Evolutionary conservation across 1,284 basidiomycete species (phyloP), one percentile per base, ranked within the genome.

Genomic region (Pseudozyma sp.): DNA sequence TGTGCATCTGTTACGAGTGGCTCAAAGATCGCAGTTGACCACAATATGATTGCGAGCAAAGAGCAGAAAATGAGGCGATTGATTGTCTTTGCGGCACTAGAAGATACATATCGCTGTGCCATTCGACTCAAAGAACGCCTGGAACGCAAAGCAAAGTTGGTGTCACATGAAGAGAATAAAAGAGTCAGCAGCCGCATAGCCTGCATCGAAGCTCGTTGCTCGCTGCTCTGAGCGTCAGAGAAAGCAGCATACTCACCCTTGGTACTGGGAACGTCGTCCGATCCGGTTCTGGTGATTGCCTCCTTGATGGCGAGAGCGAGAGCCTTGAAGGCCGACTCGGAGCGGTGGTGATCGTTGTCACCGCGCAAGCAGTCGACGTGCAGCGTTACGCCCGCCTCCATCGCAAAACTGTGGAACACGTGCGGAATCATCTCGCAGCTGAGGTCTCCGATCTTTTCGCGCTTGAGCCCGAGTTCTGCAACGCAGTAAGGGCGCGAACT

Each of bases 291-390:
- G 80, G 94, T 90, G 69, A 97, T 92, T 16, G 97, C 97, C 85
- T 97, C 91, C 75, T 92, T 90, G 80, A 99, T 94, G 5, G 97
- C 97, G 17, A 99, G 87, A 0, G 96, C 97, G 30, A 98, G 86
- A 0, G 96, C 96, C 86, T 99, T 99, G 89, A 99, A 99, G 7
- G 95, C 94, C 5, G 94, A 94, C 85, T 99, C 97, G 35, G 94
- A 90, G 66, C 96, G 94, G 86, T 99, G 97, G 85, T 99, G 97
- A 84, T 99, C 97, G 86, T 99, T 99, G 79, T 93, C 91, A 52
- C 97, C 97, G 35, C 94, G 88, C 56, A 99, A 87, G 43, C 92
- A 93, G 84, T 99, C 97, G 52, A 99, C 89, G 83, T 99, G 97
- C 47, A 97, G 87, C 1, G 94, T 96, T 16, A 90, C 90, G n/a